Evolutionary conservation across 495 filamentous ascomycete genomes (phyloP).

Genomic region (Penicillium malachiteum): DNA sequence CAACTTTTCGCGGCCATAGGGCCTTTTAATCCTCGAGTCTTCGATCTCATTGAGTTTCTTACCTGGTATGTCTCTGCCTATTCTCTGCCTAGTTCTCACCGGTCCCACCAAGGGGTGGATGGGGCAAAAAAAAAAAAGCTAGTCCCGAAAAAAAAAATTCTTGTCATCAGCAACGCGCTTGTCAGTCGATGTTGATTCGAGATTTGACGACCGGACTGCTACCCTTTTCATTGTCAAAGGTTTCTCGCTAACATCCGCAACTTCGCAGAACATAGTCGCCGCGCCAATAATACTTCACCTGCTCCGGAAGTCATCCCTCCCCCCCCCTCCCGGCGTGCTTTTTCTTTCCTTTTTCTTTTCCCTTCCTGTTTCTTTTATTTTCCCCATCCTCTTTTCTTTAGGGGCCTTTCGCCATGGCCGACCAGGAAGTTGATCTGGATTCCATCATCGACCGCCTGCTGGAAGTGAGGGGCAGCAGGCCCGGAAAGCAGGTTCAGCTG

Average conservation of each 20-base stretch:
- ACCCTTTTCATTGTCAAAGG: slow-evolving; percentile 7
- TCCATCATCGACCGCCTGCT: slow-evolving; percentile 98
- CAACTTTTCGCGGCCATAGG: slow-evolving; percentile 23
- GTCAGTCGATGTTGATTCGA: slow-evolving; percentile 6
- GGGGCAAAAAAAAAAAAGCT: not conserved
- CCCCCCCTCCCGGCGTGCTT: slow-evolving; percentile 29
- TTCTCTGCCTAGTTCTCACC: not conserved
- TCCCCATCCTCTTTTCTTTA: slow-evolving; percentile 31
- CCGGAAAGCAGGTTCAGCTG: slow-evolving; percentile 97
- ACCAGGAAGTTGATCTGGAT: slow-evolving; percentile 97
- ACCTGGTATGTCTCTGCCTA: slow-evolving; percentile 25
- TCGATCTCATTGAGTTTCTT: slow-evolving; percentile 21
- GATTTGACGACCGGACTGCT: slow-evolving; percentile 16
- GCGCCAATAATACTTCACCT: slow-evolving; percentile 39
- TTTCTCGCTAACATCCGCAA: slow-evolving; percentile 16
- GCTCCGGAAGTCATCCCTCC: slow-evolving; percentile 35
- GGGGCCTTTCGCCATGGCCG: slow-evolving; percentile 72
- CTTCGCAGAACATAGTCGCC: slow-evolving; percentile 38
- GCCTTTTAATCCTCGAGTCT: slow-evolving; percentile 24
- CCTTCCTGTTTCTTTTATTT: slow-evolving; percentile 22
- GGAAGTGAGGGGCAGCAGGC: slow-evolving; percentile 95
- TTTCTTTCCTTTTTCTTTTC: slow-evolving; percentile 26
- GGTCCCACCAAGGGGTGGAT: not conserved
- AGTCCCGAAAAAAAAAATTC: slow-evolving; percentile 16
- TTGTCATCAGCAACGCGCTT: slow-evolving; percentile 27